Evolutionary conservation across 2,329 filamentous ascomycete species (phyloP).

Genomic region (Phoma herbarum): DNA sequence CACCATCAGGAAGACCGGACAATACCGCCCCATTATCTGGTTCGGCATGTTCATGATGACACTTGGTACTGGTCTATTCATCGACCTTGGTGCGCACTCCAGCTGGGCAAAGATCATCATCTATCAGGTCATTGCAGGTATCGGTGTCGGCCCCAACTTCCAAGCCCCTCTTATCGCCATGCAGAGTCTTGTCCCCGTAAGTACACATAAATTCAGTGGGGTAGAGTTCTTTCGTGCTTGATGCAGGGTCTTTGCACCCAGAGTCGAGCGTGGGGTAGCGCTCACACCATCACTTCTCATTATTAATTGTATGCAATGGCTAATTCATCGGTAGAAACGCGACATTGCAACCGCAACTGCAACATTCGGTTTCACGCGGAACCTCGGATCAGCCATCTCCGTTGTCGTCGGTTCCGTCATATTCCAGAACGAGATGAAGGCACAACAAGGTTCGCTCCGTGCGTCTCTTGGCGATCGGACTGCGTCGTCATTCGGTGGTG

Average conservation of each 20-base stretch:
- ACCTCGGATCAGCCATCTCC: slow-evolving; percentile 72
- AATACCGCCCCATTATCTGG: slow-evolving; percentile 54
- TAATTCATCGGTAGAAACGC: slow-evolving; percentile 47
- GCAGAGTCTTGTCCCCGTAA: slow-evolving; percentile 66
- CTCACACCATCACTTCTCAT: neutral
- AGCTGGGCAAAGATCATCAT: slow-evolving; percentile 53
- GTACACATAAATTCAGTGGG: slow-evolving; percentile 13
- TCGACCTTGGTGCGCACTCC: slow-evolving; percentile 44
- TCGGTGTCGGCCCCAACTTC: slow-evolving; percentile 71
- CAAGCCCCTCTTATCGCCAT: slow-evolving; percentile 74
- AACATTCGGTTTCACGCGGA: slow-evolving; percentile 73
- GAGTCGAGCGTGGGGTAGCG: neutral
- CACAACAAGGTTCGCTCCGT: slow-evolving; percentile 60
- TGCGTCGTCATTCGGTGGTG: slow-evolving; percentile 65
- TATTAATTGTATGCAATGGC: slow-evolving; percentile 7
- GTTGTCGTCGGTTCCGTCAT: slow-evolving; percentile 80
- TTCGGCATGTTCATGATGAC: slow-evolving; percentile 50
- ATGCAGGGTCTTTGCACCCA: neutral
- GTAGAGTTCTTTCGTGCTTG: neutral
- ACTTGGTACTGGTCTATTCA: slow-evolving; percentile 51
- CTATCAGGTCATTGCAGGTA: slow-evolving; percentile 51
- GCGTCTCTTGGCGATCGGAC: slow-evolving; percentile 61
- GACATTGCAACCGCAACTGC: slow-evolving; percentile 75
- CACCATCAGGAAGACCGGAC: slow-evolving; percentile 57
- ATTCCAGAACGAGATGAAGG: slow-evolving; percentile 78